Percentiles rank a stretch among this genome's conserved stretches.
phyloP scores from a whole-genome alignment of 805 yeast genomes.

The Cyberlindnera nakhonratchasimensis region DNA sequence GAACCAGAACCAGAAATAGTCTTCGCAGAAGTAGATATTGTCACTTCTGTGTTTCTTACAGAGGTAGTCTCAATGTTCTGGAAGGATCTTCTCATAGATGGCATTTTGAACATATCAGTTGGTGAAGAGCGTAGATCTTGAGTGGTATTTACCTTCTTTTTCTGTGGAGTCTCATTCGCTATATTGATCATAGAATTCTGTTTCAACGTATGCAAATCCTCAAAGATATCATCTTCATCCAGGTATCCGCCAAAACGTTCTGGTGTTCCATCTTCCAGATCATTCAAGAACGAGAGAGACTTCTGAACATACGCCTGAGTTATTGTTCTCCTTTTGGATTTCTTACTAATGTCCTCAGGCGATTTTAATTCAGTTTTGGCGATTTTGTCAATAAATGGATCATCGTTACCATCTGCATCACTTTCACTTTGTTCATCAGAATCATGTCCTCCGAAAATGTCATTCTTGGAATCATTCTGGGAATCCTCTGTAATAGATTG shows the following conservation, averaged over 20 bases:
- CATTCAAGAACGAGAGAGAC: slow-evolving; percentile 50
- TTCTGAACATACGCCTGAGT: slow-evolving; percentile 55
- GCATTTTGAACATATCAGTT: slow-evolving; percentile 28
- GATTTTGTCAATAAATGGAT: slow-evolving; percentile 27
- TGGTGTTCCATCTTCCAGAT: slow-evolving; percentile 27
- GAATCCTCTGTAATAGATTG: slow-evolving; percentile 54
- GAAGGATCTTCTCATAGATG: slow-evolving; percentile 47
- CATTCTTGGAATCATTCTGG: slow-evolving; percentile 27
- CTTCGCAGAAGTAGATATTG: slow-evolving; percentile 49
- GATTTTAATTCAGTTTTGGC: slow-evolving; percentile 12
- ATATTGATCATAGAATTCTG: slow-evolving; percentile 35
- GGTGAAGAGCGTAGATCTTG: slow-evolving; percentile 22
- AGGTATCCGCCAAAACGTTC: background rate
- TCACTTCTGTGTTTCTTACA: slow-evolving; percentile 44
- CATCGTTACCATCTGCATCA: slow-evolving; percentile 26
- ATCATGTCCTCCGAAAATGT: slow-evolving; percentile 29
- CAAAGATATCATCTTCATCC: slow-evolving; percentile 36
- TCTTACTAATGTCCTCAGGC: slow-evolving; percentile 17
- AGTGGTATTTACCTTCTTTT: slow-evolving; percentile 16
- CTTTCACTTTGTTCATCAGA: slow-evolving; percentile 25
- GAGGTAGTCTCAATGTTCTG: slow-evolving; percentile 35
- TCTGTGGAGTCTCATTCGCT: slow-evolving; percentile 30
- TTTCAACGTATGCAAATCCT: slow-evolving; percentile 47
- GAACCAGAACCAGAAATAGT: slow-evolving; percentile 54
- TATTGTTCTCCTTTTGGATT: slow-evolving; percentile 33